Conservation (phyloP, 1,284 basidiomycete genomes). For the Pyrrhoderma noxium region DNA sequence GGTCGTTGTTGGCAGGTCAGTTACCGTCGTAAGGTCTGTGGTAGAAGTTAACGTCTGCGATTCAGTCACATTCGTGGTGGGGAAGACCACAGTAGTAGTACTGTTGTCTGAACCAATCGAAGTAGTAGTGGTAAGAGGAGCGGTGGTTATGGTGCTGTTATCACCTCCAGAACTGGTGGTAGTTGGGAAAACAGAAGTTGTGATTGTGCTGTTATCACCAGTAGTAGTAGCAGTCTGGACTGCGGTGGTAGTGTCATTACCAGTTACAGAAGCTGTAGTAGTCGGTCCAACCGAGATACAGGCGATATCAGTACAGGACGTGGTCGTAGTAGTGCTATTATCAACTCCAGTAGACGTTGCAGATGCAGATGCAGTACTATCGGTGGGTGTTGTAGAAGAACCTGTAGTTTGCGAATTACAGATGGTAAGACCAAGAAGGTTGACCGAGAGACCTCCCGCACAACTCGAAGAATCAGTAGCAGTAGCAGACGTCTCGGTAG, state of each 20-base stretch:
- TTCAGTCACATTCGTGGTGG: conserved; percentile 11
- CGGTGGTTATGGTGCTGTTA: too few species aligned
- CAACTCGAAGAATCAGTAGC: background rate
- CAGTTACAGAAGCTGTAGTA: conserved; percentile 1
- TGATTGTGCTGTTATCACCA: too few species aligned
- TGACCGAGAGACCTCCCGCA: conserved; percentile 3
- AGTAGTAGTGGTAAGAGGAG: too few species aligned
- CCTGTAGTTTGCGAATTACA: conserved; percentile 1
- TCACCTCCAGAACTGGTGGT: too few species aligned
- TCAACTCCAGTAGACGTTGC: too few species aligned
- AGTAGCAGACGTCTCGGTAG: background rate
- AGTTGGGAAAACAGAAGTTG: too few species aligned
- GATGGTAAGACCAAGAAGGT: conserved; percentile 9
- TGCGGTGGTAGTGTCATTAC: background rate
- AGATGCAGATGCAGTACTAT: background rate
- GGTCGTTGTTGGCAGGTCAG: background rate
- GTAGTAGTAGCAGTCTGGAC: background rate
- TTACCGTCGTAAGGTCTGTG: conserved; percentile 8
- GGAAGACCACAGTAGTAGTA: conserved; percentile 7
- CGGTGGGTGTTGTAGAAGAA: background rate
- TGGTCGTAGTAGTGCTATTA: too few species aligned
- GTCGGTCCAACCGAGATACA: conserved; percentile 1
- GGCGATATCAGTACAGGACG: background rate
- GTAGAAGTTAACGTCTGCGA: conserved; percentile 9
- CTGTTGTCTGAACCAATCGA: too few species aligned